These are phyloP conservation scores for Solanum rostratum DNA, from an alignment of 257 asterid species.

Conservation along the genomic window DNA sequence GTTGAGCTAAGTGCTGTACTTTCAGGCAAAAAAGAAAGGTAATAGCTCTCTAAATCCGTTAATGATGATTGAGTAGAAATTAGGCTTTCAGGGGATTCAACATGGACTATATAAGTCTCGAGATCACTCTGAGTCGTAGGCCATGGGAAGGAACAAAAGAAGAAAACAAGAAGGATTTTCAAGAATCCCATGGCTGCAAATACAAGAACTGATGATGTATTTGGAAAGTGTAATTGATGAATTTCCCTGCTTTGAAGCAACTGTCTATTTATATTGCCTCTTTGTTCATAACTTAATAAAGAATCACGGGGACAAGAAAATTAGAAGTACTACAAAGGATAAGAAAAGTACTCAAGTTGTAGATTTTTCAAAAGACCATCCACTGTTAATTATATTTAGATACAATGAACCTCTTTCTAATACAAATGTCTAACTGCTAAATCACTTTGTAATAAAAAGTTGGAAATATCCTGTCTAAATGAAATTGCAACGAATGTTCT, in stretches of 20 bases:
- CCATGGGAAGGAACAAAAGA: not conserved
- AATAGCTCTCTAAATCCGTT: slow-evolving; percentile 16
- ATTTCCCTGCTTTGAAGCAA: not conserved
- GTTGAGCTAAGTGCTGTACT: too few relatives aligned
- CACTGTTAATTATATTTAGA: not conserved
- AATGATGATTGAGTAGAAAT: not conserved
- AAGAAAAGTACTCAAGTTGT: not conserved
- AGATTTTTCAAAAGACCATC: not conserved
- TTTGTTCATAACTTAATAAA: not conserved
- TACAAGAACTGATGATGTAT: not conserved
- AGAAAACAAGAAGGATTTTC: not conserved
- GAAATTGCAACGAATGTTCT: not conserved
- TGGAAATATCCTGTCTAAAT: not conserved
- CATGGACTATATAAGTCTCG: slow-evolving; percentile 30
- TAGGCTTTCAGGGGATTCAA: slow-evolving; percentile 4
- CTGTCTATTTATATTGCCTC: not conserved
- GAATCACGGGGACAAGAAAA: not conserved
- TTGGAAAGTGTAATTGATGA: not conserved
- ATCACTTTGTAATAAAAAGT: not conserved
- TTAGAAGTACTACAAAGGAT: not conserved
- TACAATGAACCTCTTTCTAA: too few relatives aligned
- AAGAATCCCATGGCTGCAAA: not conserved
- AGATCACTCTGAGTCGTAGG: not conserved
- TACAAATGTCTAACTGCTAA: not conserved
- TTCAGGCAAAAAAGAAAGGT: slow-evolving; percentile 20